phyloP scores from a whole-genome alignment of 805 yeast genomes.

The Saturnispora ahearnii region DNA sequence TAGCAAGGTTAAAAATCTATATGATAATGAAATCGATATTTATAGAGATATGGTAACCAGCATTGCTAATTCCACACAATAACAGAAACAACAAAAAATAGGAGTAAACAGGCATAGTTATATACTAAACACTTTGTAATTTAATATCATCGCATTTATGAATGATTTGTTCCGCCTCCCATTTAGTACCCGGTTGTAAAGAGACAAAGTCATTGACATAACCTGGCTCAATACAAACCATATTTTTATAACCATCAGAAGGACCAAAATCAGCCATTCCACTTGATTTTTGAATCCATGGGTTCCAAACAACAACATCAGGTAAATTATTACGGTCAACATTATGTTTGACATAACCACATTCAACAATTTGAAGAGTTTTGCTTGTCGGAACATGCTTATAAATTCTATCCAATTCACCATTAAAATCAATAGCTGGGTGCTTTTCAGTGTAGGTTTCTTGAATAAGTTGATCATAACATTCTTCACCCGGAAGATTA shows the following conservation, averaged over 20 bases:
- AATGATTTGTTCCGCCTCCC: constrained; percentile 64
- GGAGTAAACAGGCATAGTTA: background rate
- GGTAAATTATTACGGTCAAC: constrained; percentile 51
- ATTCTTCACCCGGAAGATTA: constrained; percentile 63
- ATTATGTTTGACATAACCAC: constrained; percentile 63
- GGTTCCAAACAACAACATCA: constrained; percentile 91
- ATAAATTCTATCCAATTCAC: constrained; percentile 83
- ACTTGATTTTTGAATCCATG: constrained; percentile 79
- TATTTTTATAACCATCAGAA: constrained; percentile 67
- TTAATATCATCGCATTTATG: constrained; percentile 42
- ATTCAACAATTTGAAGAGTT: constrained; percentile 56
- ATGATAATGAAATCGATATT: background rate
- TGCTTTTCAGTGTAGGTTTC: constrained; percentile 58
- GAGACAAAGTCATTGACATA: constrained; percentile 60
- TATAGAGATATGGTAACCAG: background rate
- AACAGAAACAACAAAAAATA: background rate
- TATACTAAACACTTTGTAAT: constrained; percentile 9
- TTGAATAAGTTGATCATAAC: constrained; percentile 67
- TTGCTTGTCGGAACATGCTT: constrained; percentile 47
- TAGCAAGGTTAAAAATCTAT: background rate
- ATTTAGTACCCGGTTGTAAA: constrained; percentile 61
- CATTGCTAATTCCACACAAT: background rate
- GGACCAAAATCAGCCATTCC: constrained; percentile 88
- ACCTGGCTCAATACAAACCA: constrained; percentile 96
- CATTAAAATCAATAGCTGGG: constrained; percentile 64